Percentiles rank a stretch among this genome's conserved stretches.
These are phyloP conservation scores for Fusarium ambrosium DNA, from an alignment of 2,329 filamentous ascomycete species.

Conservation along the genomic window DNA sequence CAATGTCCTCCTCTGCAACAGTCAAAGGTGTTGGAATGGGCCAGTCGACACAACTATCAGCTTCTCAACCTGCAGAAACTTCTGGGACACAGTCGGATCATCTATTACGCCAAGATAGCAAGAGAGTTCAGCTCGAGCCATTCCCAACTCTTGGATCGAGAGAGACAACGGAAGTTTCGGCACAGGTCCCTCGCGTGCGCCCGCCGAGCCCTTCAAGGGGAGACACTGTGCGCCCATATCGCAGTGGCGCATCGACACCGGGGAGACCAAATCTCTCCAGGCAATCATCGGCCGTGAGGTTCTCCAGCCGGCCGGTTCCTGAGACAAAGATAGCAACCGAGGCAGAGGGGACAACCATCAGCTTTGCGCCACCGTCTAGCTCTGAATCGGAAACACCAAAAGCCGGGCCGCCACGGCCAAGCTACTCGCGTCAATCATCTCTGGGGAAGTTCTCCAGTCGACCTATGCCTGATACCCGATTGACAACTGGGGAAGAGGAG, in stretches of 20 bases:
- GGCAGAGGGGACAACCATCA: slow-evolving; percentile 73
- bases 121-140: slow-evolving; percentile 30
- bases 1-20: slow-evolving; percentile 48
- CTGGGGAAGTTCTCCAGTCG: slow-evolving; percentile 72
- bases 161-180: slow-evolving; percentile 19
- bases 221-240: slow-evolving; percentile 36
- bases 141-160: slow-evolving; percentile 42
- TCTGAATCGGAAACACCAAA: slow-evolving; percentile 47
- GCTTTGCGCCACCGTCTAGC: slow-evolving; percentile 68
- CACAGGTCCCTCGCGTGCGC: slow-evolving; percentile 35
- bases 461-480: slow-evolving; percentile 71
- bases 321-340: slow-evolving; percentile 75
- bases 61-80: slow-evolving; percentile 26
- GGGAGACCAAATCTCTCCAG: slow-evolving; percentile 64
- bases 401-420: slow-evolving; percentile 51
- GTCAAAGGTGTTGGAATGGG: slow-evolving; percentile 27
- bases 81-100: slow-evolving; percentile 5
- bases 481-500: slow-evolving; percentile 66
- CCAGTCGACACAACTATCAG: slow-evolving; percentile 17
- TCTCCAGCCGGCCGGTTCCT: slow-evolving; percentile 80
- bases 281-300: slow-evolving; percentile 69
- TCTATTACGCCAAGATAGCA: background rate
- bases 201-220: slow-evolving; percentile 45
- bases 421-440: slow-evolving; percentile 61
- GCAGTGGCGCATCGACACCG: slow-evolving; percentile 43